phyloP scores from a whole-genome alignment of 2,329 filamentous ascomycete genomes.

The Cryphonectria carpinicola region DNA sequence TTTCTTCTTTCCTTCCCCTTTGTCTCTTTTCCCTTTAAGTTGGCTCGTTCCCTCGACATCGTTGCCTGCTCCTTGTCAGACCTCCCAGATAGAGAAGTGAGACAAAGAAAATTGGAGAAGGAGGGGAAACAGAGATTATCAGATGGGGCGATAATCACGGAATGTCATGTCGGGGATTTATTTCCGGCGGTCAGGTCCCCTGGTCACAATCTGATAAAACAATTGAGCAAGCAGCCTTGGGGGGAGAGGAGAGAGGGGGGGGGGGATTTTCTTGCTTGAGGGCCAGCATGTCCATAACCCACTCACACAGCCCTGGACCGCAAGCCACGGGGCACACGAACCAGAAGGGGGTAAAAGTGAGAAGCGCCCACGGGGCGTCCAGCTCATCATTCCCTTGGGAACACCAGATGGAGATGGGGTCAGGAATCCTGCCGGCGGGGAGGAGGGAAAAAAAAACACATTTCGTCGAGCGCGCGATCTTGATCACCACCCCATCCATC shows the following conservation, averaged over 20 bases:
- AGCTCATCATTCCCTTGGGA: not conserved
- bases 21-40: not conserved
- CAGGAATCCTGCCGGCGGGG: too few species aligned
- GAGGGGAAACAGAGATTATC: constrained; percentile 1
- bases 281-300: not conserved
- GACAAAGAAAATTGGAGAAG: not conserved
- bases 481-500: not conserved
- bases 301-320: not conserved
- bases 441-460: not conserved
- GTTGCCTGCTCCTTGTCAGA: not conserved
- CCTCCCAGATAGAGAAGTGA: not conserved
- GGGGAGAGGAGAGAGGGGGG: too few species aligned
- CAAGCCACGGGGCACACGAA: not conserved
- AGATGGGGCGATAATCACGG: constrained; percentile 16
- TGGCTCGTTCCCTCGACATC: not conserved
- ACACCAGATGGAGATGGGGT: not conserved
- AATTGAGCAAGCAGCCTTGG: not conserved
- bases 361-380: not conserved
- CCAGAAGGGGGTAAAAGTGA: not conserved
- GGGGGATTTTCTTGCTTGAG: not conserved
- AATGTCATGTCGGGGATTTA: not conserved
- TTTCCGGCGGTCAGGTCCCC: not conserved
- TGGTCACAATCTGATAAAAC: constrained; percentile 1
- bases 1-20: not conserved
- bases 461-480: not conserved